Evolutionary conservation across 164 flowering plant genomes (phyloP).

Genomic region (Kingdonia uniflora): DNA sequence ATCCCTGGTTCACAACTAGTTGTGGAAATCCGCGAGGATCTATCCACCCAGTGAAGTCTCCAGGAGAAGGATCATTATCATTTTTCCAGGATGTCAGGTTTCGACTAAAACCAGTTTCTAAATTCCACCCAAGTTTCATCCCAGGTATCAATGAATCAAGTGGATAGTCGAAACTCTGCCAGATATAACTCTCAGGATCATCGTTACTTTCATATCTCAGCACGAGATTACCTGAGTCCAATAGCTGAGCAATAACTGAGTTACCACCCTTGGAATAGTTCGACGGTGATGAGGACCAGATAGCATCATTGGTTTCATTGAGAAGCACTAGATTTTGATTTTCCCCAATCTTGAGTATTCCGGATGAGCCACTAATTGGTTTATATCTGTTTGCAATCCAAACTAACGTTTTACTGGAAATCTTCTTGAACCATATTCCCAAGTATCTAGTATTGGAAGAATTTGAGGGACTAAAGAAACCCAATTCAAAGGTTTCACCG

Average conservation of each 20-base stretch:
- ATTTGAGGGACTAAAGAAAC: too few species aligned
- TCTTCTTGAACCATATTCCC: too few species aligned
- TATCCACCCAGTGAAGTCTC: conserved; percentile 2
- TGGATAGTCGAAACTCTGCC: too few species aligned
- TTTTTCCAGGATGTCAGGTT: conserved; percentile 22
- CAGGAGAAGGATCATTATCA: too few species aligned
- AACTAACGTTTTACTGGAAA: neutral
- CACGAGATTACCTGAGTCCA: too few species aligned
- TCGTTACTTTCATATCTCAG: neutral
- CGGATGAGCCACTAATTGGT: conserved; percentile 4
- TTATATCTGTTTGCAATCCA: neutral
- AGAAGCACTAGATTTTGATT: conserved; percentile 14
- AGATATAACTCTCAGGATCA: neutral
- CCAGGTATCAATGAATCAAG: conserved; percentile 20
- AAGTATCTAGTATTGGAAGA: too few species aligned
- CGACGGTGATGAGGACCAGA: too few species aligned
- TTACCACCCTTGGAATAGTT: neutral
- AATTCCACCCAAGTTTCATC: conserved; percentile 20
- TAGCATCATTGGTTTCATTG: too few species aligned
- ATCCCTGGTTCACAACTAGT: too few species aligned
- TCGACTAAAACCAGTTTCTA: too few species aligned
- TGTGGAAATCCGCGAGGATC: conserved; percentile 23
- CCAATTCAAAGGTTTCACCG: neutral
- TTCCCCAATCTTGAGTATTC: neutral
- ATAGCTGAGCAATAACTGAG: too few species aligned